A percentile compares a stretch with the other conserved stretches of the same genome.
Evolutionary conservation across 2,329 filamentous ascomycete genomes (phyloP).

Genomic region (Ophiostoma triangulosporum): DNA sequence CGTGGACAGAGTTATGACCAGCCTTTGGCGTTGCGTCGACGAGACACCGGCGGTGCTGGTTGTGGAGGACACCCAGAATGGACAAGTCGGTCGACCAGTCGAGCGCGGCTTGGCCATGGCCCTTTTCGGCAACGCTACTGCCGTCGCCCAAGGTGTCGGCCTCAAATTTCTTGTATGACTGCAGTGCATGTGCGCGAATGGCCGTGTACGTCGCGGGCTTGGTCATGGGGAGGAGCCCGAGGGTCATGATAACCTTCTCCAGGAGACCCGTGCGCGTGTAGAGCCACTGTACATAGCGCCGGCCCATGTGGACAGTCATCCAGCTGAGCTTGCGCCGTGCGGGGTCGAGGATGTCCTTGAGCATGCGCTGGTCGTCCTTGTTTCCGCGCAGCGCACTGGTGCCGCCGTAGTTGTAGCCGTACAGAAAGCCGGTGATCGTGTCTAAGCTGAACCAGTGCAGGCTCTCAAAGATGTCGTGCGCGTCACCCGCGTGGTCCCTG

Average conservation of each 20-base stretch:
- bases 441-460: constrained; percentile 41
- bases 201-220: constrained; percentile 37
- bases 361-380: constrained; percentile 24
- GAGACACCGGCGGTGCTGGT: neutral
- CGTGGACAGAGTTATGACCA: constrained; percentile 18
- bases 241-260: constrained; percentile 21
- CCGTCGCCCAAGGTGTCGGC: neutral
- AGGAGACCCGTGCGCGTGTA: constrained; percentile 27
- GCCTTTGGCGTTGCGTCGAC: constrained; percentile 2
- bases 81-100: constrained; percentile 13
- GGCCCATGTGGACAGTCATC: constrained; percentile 34
- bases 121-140: neutral
- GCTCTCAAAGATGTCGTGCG: constrained; percentile 31
- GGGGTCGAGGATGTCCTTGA: constrained; percentile 35
- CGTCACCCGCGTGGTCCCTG: neutral
- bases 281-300: constrained; percentile 31
- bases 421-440: constrained; percentile 37
- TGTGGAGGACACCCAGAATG: constrained; percentile 27
- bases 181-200: constrained; percentile 25
- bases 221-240: constrained; percentile 32
- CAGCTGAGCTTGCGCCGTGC: constrained; percentile 31
- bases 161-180: constrained; percentile 16
- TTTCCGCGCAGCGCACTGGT: constrained; percentile 26
- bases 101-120: constrained; percentile 4
- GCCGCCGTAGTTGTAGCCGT: constrained; percentile 27